Evolutionary conservation across 2,329 filamentous ascomycete genomes (phyloP).

Genomic region (Colletotrichum acutatum): DNA sequence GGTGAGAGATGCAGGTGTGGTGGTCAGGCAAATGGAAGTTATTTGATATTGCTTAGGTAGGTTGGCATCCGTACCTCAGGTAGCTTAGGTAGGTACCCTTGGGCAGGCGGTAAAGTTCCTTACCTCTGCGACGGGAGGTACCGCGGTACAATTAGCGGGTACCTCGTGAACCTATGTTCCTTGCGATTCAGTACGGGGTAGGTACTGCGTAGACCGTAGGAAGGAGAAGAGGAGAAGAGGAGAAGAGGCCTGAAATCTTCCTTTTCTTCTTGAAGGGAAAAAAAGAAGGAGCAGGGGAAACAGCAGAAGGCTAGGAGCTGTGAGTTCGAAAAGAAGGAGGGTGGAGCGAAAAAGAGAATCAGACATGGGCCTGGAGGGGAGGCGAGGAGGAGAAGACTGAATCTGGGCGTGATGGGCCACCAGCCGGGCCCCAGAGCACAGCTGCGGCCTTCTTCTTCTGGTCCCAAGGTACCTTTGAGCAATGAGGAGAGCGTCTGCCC

Average conservation of each 20-base stretch:
- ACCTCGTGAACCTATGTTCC: neutral
- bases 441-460: neutral
- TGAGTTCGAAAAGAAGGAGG: neutral
- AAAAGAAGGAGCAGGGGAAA: neutral
- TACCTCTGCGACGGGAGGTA: neutral
- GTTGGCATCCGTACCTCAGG: neutral
- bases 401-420: neutral
- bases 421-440: neutral
- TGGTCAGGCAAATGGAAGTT: conserved; percentile 4
- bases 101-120: neutral
- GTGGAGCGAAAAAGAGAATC: conserved; percentile 16
- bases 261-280: neutral
- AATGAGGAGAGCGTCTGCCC: neutral
- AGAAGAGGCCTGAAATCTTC: neutral
- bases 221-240: neutral
- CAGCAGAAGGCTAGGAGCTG: neutral
- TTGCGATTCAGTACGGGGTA: neutral
- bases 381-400: neutral
- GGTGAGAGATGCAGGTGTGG: neutral
- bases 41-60: conserved; percentile 5
- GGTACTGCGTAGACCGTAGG: neutral
- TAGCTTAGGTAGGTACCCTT: neutral
- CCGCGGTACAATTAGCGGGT: neutral
- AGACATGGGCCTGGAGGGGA: neutral
- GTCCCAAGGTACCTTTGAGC: neutral